These are phyloP conservation scores for Senecio squalidus DNA, from an alignment of 140 eudicot genomes.

Conservation along the genomic window DNA sequence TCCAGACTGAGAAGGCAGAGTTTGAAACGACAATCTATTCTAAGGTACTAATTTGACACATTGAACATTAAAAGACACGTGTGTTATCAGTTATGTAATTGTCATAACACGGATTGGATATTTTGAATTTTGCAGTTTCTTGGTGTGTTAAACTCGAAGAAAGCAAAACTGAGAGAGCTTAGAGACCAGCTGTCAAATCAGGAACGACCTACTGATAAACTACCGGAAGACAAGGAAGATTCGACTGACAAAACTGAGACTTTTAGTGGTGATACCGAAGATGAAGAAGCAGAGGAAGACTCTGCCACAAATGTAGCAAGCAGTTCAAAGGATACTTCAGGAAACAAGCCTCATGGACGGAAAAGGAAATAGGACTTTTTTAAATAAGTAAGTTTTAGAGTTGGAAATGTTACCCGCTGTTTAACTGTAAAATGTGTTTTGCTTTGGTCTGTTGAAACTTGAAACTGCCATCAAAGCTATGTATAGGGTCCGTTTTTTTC, in stretches of 20 bases:
- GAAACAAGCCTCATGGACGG: conserved; percentile 40
- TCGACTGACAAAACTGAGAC: conserved; percentile 73
- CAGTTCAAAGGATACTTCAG: conserved; percentile 44
- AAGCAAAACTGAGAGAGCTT: conserved; percentile 81
- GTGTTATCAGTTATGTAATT: background rate
- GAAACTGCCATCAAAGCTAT: background rate
- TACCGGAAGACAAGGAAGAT: conserved; percentile 43
- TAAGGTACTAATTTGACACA: conserved; percentile 64
- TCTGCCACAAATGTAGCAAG: conserved; percentile 23
- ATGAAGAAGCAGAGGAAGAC: conserved; percentile 40
- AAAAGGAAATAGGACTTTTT: conserved; percentile 41
- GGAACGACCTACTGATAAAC: conserved; percentile 30
- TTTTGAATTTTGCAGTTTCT: conserved; percentile 50
- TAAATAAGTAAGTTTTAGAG: background rate
- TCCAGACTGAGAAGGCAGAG: conserved; percentile 70
- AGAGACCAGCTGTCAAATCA: conserved; percentile 52
- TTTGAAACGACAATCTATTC: conserved; percentile 76
- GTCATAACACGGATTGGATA: background rate
- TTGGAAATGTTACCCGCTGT: background rate
- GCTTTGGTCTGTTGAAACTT: background rate
- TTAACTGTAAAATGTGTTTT: background rate
- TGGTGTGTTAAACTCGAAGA: conserved; percentile 69
- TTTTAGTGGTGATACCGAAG: conserved; percentile 55
- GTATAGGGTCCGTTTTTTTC: background rate
- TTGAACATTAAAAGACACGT: background rate